A percentile compares a stretch with the other conserved stretches of the same genome.
Evolutionary conservation across 164 flowering plant genomes (phyloP).

Genomic region (Magnolia sinica): DNA sequence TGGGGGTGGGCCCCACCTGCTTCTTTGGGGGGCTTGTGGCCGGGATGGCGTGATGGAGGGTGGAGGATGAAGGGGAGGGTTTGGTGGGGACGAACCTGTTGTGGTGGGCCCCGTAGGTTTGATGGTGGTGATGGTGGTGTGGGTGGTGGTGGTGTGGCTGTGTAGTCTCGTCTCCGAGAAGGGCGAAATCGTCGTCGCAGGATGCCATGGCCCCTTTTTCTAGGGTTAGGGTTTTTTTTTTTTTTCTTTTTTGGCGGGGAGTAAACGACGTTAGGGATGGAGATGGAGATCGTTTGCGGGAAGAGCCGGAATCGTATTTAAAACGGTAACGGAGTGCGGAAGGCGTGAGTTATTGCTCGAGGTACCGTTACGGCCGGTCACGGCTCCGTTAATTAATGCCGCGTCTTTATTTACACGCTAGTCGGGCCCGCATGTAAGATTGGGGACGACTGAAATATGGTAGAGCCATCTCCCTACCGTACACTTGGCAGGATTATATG

Average conservation of each 20-base stretch:
- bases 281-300: slow-evolving; percentile 14
- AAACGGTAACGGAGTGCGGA: slow-evolving; percentile 29
- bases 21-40: slow-evolving; percentile 17
- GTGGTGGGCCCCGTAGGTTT: slow-evolving; percentile 12
- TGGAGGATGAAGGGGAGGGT: neutral
- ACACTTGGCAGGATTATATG: too few species aligned
- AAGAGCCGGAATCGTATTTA: slow-evolving; percentile 7
- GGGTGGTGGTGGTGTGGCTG: slow-evolving; percentile 16
- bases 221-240: slow-evolving; percentile 15
- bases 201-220: slow-evolving; percentile 28
- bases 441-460: neutral
- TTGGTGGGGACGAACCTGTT: slow-evolving; percentile 9
- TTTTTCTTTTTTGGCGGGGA: slow-evolving; percentile 2
- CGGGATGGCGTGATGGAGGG: slow-evolving; percentile 7
- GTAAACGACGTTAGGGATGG: slow-evolving; percentile 51
- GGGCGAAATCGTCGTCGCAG: slow-evolving; percentile 39
- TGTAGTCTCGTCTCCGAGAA: slow-evolving; percentile 16
- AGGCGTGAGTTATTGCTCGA: slow-evolving; percentile 23
- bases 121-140: slow-evolving; percentile 18
- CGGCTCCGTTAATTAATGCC: slow-evolving; percentile 42
- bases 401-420: neutral
- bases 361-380: slow-evolving; percentile 40
- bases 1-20: slow-evolving; percentile 12
- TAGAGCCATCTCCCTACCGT: too few species aligned
- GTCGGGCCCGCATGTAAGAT: slow-evolving; percentile 17